These are phyloP conservation scores for Diaporthe sp. DNA, from an alignment of 2,329 filamentous ascomycete species.

Conservation along the genomic window DNA sequence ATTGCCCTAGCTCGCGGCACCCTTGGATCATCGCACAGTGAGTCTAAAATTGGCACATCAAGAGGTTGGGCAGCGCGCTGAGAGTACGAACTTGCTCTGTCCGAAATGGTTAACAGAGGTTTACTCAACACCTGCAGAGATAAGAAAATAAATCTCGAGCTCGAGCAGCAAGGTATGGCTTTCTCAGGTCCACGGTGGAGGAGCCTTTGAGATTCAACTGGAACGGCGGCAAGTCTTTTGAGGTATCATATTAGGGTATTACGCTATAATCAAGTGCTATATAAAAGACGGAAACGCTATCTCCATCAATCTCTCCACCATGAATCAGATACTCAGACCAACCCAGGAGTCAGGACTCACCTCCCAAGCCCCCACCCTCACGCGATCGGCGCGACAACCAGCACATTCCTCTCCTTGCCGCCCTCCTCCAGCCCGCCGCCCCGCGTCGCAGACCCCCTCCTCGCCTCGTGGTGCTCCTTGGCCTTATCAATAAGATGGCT, in stretches of 20 bases:
- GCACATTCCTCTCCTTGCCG: constrained; percentile 2
- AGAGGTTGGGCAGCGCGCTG: too few species aligned
- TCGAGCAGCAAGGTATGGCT: too few species aligned
- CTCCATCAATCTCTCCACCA: neutral
- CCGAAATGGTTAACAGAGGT: too few species aligned
- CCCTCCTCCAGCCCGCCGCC: neutral
- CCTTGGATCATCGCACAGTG: too few species aligned
- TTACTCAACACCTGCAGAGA: too few species aligned
- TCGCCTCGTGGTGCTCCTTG: constrained; percentile 40
- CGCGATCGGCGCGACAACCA: constrained; percentile 25
- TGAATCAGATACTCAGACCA: neutral
- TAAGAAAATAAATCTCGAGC: too few species aligned
- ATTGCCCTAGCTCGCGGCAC: too few species aligned
- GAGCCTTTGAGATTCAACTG: neutral
- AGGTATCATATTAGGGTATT: constrained; percentile 27
- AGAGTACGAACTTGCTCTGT: too few species aligned
- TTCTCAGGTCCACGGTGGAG: too few species aligned
- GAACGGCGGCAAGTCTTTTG: neutral
- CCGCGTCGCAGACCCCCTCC: constrained; percentile 8
- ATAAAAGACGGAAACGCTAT: rapidly evolving
- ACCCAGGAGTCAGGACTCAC: neutral
- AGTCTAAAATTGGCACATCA: too few species aligned
- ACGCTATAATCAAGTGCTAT: neutral
- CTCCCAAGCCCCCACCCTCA: neutral
- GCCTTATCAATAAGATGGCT: constrained; percentile 38